Base-by-base conservation (phyloP, 73 alveolate species). In the Paramecium caudatum region DNA sequence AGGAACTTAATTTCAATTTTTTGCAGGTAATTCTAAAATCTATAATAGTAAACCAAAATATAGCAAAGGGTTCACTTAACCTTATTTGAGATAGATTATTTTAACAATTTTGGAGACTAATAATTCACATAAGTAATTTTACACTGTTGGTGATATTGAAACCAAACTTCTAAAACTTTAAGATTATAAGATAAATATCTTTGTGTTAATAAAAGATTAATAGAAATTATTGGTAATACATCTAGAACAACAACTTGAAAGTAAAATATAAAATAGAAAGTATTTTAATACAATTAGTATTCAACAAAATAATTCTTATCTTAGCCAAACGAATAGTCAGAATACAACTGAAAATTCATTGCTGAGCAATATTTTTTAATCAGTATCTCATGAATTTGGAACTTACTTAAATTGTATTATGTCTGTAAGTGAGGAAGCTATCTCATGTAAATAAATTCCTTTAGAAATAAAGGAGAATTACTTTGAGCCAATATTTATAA, bases 371-470 rank as follows among this genome's bases (percentile, higher is more conserved):
- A 74, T 74, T 8, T 74, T 45, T 74, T n/a, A 23, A 74, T 74
- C 88, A 6, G 46, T 74, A 21, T 74, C 88, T 15, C 88, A 74
- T 74, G 88, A 74, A 45, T 21, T 74, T 39, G 88, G 88, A 12
- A 74, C 88, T 1, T 39, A 43, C 19, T 25, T 74, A 19, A 74
- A 74, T 74, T 74, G 88, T 27, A 74, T 74, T 17, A 12, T 39
- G 16, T 21, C 41, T 4, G 5, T 41, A 27, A 17, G 69, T 4
- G 16, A 39, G 32, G 37, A 39, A 23, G 88, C 47, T 8, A 41
- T 74, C 30, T 2, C 17, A 3, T 21, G 23, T 19, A 17, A 33
- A 10, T 8, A 10, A 0, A 43, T 74, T 12, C n/a, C 15, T n/a
- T 2, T 9, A 74, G 88, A 74, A 15, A 45, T 74, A 0, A 74